Evolutionary conservation across 257 asterid genomes (phyloP).

Genomic region (Cruciata laevipes): DNA sequence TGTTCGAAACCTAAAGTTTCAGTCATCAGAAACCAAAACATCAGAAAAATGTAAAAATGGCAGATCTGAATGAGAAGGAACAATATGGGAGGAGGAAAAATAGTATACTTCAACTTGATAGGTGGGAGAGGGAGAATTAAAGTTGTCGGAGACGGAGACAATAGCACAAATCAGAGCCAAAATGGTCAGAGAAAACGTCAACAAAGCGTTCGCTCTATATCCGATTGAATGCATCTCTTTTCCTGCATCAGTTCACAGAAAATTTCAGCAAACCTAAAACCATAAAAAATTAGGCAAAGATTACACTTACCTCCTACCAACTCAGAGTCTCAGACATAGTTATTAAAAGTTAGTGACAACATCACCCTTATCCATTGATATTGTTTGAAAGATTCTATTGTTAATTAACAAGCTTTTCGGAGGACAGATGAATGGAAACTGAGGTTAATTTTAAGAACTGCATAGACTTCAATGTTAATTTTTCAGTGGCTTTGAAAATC

Average conservation of each 20-base stretch:
- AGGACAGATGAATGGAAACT: too few species aligned
- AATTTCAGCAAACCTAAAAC: too few species aligned
- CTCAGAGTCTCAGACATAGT: too few species aligned
- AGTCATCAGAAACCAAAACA: background rate
- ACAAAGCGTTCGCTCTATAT: conserved; percentile 79
- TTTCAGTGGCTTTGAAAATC: too few species aligned
- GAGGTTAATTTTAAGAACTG: too few species aligned
- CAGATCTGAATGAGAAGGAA: background rate
- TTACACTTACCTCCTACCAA: too few species aligned
- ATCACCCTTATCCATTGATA: too few species aligned
- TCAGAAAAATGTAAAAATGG: background rate
- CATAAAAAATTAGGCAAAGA: too few species aligned
- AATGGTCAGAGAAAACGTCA: conserved; percentile 69
- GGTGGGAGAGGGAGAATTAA: conserved; percentile 65
- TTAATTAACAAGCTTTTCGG: too few species aligned
- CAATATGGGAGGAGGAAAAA: background rate
- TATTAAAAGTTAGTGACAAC: too few species aligned
- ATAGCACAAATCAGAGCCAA: conserved; percentile 83
- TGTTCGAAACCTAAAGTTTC: conserved; percentile 48
- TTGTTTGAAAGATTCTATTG: too few species aligned
- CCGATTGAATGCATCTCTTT: conserved; percentile 62
- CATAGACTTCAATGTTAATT: too few species aligned
- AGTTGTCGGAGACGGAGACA: conserved; percentile 77
- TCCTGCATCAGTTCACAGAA: background rate
- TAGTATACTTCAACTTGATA: conserved; percentile 56